Conservation (phyloP, 345 rosid species). For the Orychophragmus violaceus region DNA sequence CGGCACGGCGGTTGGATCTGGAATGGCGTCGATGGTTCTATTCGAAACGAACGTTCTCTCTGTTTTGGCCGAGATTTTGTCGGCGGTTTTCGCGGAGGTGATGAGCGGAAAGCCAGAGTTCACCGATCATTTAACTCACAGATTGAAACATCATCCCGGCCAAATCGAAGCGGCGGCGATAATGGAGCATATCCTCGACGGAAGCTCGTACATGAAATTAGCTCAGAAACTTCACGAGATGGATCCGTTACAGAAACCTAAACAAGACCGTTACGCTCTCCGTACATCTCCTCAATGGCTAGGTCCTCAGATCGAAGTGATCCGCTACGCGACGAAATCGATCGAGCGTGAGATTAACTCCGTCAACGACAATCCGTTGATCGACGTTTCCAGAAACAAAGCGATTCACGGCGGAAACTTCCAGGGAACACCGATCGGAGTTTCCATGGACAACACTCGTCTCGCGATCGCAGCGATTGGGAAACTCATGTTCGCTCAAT, state of each 20-base stretch:
- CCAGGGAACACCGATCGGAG: slow-evolving; percentile 83
- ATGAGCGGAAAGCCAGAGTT: slow-evolving; percentile 77
- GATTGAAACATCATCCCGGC: slow-evolving; percentile 70
- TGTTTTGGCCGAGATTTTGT: slow-evolving; percentile 48
- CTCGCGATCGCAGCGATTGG: slow-evolving; percentile 63
- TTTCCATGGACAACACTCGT: slow-evolving; percentile 72
- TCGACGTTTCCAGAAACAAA: slow-evolving; percentile 60
- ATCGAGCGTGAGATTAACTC: slow-evolving; percentile 78
- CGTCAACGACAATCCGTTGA: slow-evolving; percentile 66
- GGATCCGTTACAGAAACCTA: slow-evolving; percentile 74
- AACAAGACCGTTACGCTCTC: slow-evolving; percentile 67
- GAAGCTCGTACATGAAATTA: slow-evolving; percentile 50
- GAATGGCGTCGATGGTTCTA: slow-evolving; percentile 57
- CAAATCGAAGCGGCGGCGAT: slow-evolving; percentile 80
- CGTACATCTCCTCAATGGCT: slow-evolving; percentile 79
- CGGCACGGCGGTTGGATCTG: slow-evolving; percentile 71
- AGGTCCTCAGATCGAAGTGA: slow-evolving; percentile 76
- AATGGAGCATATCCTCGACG: slow-evolving; percentile 66
- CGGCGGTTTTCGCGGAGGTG: slow-evolving; percentile 61
- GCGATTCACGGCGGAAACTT: slow-evolving; percentile 78
- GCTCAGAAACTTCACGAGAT: slow-evolving; percentile 56
- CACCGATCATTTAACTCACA: slow-evolving; percentile 61
- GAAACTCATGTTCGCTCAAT: slow-evolving; percentile 71
- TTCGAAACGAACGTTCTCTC: slow-evolving; percentile 46
- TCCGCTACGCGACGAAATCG: slow-evolving; percentile 51